Evolutionary conservation across 2,329 filamentous ascomycete genomes (phyloP).

Genomic region (Diatrype stigma): DNA sequence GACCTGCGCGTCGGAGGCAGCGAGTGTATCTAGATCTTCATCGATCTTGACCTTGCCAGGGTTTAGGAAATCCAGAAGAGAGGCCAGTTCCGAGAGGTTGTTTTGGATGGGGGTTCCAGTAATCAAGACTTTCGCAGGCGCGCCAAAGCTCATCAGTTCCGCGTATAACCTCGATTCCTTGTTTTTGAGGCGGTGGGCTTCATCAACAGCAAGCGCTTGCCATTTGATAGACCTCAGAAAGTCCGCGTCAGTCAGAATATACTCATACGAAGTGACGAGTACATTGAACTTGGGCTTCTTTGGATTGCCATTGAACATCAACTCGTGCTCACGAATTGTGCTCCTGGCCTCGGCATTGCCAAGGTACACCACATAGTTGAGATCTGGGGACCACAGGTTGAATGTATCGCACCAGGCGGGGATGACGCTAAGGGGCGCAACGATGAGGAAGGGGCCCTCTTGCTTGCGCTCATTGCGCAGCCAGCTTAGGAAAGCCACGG

Average conservation of each 20-base stretch:
- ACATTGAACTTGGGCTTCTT: constrained; percentile 95
- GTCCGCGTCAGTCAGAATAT: constrained; percentile 79
- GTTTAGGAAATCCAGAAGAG: constrained; percentile 93
- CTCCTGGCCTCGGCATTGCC: constrained; percentile 81
- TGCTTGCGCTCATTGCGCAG: constrained; percentile 83
- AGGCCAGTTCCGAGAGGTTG: constrained; percentile 86
- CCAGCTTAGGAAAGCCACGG: constrained; percentile 96
- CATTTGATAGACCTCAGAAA: constrained; percentile 91
- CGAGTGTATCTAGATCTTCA: constrained; percentile 78
- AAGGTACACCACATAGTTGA: constrained; percentile 96
- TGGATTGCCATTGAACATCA: constrained; percentile 79
- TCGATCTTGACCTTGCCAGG: constrained; percentile 91
- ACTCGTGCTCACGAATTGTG: constrained; percentile 86
- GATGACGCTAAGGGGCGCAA: constrained; percentile 96
- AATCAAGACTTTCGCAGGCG: constrained; percentile 86
- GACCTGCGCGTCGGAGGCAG: constrained; percentile 73
- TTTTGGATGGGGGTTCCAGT: constrained; percentile 98
- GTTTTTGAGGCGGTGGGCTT: constrained; percentile 96
- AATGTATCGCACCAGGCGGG: constrained; percentile 98
- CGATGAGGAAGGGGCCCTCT: constrained; percentile 91
- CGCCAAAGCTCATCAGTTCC: constrained; percentile 78
- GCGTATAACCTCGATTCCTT: constrained; percentile 89
- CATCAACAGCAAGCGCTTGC: constrained; percentile 95
- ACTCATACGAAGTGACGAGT: constrained; percentile 96
- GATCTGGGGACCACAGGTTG: constrained; percentile 89